These are phyloP conservation scores for Chrysoporthe puriensis DNA, from an alignment of 2,329 filamentous ascomycete species.

Conservation along the genomic window DNA sequence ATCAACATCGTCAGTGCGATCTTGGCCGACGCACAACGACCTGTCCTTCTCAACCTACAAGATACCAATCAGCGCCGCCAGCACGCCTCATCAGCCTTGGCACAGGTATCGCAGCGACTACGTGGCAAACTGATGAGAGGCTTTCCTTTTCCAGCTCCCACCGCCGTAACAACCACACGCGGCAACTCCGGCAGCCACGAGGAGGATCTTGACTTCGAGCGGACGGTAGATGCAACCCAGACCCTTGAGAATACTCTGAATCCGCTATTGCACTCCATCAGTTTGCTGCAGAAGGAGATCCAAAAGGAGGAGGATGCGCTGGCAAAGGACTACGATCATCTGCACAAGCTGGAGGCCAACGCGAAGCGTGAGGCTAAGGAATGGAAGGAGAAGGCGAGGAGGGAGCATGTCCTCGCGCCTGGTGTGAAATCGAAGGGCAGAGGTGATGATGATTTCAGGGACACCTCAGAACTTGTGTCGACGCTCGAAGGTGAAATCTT, in stretches of 20 bases:
- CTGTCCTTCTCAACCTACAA: slow-evolving; percentile 62
- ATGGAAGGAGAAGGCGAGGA: slow-evolving; percentile 53
- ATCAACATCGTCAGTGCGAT: slow-evolving; percentile 59
- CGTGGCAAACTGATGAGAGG: slow-evolving; percentile 60
- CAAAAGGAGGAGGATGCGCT: slow-evolving; percentile 59
- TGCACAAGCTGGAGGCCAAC: slow-evolving; percentile 58
- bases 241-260: slow-evolving; percentile 62
- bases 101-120: slow-evolving; percentile 58
- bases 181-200: slow-evolving; percentile 51
- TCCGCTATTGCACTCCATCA: slow-evolving; percentile 64
- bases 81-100: slow-evolving; percentile 60
- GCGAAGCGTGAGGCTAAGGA: slow-evolving; percentile 57
- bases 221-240: slow-evolving; percentile 61
- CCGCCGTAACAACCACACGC: slow-evolving; percentile 25
- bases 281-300: slow-evolving; percentile 62
- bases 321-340: slow-evolving; percentile 56
- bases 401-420: slow-evolving; percentile 55
- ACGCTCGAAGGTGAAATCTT: slow-evolving; percentile 6
- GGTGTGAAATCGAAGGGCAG: slow-evolving; percentile 33
- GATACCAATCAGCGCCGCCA: slow-evolving; percentile 51
- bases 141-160: slow-evolving; percentile 67
- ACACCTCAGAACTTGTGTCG: slow-evolving; percentile 30
- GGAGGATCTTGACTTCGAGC: slow-evolving; percentile 68
- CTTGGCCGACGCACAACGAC: slow-evolving; percentile 61
- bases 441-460: slow-evolving; percentile 17